Base-by-base conservation (phyloP, 768 basidiomycete species). In the Epithele typhae region DNA sequence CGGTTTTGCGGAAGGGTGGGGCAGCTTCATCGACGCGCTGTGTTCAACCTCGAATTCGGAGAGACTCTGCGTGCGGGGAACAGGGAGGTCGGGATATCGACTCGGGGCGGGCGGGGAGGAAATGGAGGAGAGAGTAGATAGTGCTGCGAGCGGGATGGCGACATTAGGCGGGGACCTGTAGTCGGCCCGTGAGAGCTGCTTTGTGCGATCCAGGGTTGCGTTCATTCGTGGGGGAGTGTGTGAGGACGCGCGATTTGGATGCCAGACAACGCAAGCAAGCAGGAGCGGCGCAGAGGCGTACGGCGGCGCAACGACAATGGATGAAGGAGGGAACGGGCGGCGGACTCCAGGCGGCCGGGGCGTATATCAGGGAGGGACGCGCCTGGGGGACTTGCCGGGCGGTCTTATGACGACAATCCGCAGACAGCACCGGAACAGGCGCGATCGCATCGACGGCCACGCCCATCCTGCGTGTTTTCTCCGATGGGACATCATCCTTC, bases 31-130 rank as follows among this genome's bases (percentile, higher is more conserved):
- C 6, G 52, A 36, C 36, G 51, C 30, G 40, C 48, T 45, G 23
- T 63, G 64, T 63, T 87, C 86, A 55, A 88, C 75, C 65, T 86
- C 82, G 57, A 88, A 87, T 33, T 80, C 79, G 10, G 74, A 60
- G 22, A 68, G 55, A 46, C 73, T 75, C 15, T 71, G 67, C 9
- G 70, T 69, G 32, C 73, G 68, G 23, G 66, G 56, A 45, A 67
- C 70, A 14, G 69, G 55, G 17, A 71, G 62, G 22, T 70, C 71
- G 32, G 71, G 70, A 49, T 70, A 67, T 47, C 68, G 68, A 55
- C 69, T 71, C 21, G 68, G 57, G 22, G 53, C 46, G 9, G 61
- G 52, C n/a, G n/a, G n/a, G 5, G 58, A 52, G 51, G 56, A 58
- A 39, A 56, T 45, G 41, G 43, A 41, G 9, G 59, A 55, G 22